Evolutionary conservation across 2,329 filamentous ascomycete species (phyloP).

Genomic region (Aphanocladium album): DNA sequence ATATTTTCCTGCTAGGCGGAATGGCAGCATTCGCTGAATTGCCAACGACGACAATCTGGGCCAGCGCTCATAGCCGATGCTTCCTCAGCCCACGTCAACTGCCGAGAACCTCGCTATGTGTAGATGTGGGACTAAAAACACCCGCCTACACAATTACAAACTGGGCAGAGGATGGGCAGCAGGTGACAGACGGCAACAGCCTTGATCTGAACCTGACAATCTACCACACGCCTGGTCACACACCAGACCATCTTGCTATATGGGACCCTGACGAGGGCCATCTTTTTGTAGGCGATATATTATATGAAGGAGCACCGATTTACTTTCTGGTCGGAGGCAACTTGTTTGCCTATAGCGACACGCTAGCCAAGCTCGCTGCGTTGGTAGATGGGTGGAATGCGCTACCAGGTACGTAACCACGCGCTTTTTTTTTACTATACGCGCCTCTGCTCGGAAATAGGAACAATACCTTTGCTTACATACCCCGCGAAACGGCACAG

Average conservation of each 20-base stretch:
- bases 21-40: constrained; percentile 29
- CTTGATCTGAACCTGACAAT: constrained; percentile 33
- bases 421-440: no score
- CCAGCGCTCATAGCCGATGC: constrained; percentile 30
- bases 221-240: constrained; percentile 42
- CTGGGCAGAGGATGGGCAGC: constrained; percentile 35
- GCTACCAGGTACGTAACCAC: no score
- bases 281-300: constrained; percentile 41
- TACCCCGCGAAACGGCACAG: no score
- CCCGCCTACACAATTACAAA: constrained; percentile 36
- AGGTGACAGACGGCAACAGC: constrained; percentile 20
- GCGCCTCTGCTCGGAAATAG: no score
- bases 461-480: no score
- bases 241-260: constrained; percentile 39
- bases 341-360: constrained; percentile 15
- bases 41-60: constrained; percentile 23
- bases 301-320: constrained; percentile 32
- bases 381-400: constrained; percentile 16
- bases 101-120: constrained; percentile 35
- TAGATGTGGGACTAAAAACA: constrained; percentile 28
- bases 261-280: constrained; percentile 39
- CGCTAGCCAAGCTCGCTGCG: constrained; percentile 13
- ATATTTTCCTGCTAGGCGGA: constrained; percentile 28
- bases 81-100: constrained; percentile 35
- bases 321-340: constrained; percentile 19